Conservation (phyloP, 192 early-diverging fungal genomes). For the Coemansia sp. region DNA sequence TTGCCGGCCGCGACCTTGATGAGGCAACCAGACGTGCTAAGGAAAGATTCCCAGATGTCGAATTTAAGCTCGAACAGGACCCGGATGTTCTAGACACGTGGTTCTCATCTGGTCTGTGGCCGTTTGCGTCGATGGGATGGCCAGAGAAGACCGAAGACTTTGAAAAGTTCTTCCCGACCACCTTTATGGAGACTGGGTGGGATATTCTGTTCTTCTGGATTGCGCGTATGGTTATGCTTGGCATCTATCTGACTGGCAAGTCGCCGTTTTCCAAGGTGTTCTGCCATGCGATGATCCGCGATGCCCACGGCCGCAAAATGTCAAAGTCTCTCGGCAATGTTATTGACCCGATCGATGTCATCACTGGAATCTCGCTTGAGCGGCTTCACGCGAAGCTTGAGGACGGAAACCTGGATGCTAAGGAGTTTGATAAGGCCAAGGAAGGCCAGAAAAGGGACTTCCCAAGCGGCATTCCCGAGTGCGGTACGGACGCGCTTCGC, state of each 20-base stretch:
- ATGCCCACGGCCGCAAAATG: slow-evolving; percentile 99
- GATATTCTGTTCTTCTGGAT: slow-evolving; percentile 99
- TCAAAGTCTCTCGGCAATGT: slow-evolving; percentile 95
- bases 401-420: slow-evolving; percentile 84
- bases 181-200: slow-evolving; percentile 94
- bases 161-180: slow-evolving; percentile 84
- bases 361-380: slow-evolving; percentile 85
- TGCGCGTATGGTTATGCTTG: slow-evolving; percentile 99
- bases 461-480: slow-evolving; percentile 97
- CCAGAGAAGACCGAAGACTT: slow-evolving; percentile 86
- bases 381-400: slow-evolving; percentile 75
- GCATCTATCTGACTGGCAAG: slow-evolving; percentile 92
- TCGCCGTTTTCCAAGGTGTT: slow-evolving; percentile 93
- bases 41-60: slow-evolving; percentile 72
- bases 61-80: slow-evolving; percentile 89
- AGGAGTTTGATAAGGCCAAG: slow-evolving; percentile 86
- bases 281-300: slow-evolving; percentile 97
- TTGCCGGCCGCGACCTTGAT: slow-evolving; percentile 74
- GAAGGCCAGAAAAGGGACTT: slow-evolving; percentile 83
- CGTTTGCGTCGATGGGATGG: slow-evolving; percentile 98
- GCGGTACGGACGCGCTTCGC: slow-evolving; percentile 94
- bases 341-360: slow-evolving; percentile 95
- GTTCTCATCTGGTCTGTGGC: slow-evolving; percentile 99
- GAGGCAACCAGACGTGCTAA: slow-evolving; percentile 77
- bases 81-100: slow-evolving; percentile 98